Evolutionary conservation across 192 early-diverging fungal species (phyloP).

Genomic region (Entomortierella lignicola): DNA sequence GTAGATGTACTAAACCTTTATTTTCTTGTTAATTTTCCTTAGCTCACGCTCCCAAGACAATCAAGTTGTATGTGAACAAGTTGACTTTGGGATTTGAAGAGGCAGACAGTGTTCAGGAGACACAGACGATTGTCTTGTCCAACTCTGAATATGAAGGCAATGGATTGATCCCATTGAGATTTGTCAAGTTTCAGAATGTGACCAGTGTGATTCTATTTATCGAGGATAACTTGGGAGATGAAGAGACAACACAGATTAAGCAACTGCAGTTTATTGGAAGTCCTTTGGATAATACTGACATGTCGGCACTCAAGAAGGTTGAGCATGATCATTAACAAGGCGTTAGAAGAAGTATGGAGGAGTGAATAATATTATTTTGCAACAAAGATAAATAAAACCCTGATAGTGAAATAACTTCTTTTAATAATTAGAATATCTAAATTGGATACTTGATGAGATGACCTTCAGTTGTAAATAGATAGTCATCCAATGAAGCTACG

Average conservation of each 20-base stretch:
- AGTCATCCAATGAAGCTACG: conserved; percentile 68
- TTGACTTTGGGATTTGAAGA: conserved; percentile 89
- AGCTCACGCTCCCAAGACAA: conserved; percentile 87
- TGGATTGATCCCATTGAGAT: conserved; percentile 81
- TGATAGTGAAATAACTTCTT: neutral
- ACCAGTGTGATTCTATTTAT: conserved; percentile 84
- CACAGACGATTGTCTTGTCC: conserved; percentile 80
- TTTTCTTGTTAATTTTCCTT: conserved; percentile 26
- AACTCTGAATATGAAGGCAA: conserved; percentile 75
- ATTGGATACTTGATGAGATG: conserved; percentile 68
- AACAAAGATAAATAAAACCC: neutral
- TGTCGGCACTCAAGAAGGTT: conserved; percentile 49
- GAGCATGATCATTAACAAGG: conserved; percentile 35
- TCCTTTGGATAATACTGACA: conserved; percentile 38
- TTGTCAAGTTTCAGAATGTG: conserved; percentile 95
- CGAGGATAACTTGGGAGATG: conserved; percentile 86
- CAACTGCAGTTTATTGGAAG: conserved; percentile 85
- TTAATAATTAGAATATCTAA: neutral
- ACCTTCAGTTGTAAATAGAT: conserved; percentile 83
- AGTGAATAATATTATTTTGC: neutral
- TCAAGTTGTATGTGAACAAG: conserved; percentile 90
- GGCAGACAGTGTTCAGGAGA: conserved; percentile 76
- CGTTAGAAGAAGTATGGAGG: neutral
- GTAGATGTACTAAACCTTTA: neutral
- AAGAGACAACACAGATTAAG: conserved; percentile 85